Base-by-base conservation (phyloP, 306 rosid genomes). In the Cajanus cajan region DNA sequence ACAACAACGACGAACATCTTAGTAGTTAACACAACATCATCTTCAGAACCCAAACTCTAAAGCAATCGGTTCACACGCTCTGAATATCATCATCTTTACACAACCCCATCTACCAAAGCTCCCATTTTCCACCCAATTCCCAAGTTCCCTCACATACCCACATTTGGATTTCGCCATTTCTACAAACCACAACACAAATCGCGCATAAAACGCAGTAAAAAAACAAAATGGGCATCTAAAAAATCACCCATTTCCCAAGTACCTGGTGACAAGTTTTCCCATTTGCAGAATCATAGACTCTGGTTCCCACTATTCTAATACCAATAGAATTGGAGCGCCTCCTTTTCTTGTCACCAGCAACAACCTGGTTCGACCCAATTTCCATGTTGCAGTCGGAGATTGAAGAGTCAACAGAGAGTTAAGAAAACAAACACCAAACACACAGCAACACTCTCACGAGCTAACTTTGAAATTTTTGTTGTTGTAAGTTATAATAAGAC, bases 191-290 rank as follows among this genome's bases (percentile, higher is more conserved):
- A 24, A 28, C 2, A 31, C 54, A 5, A 43, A 82, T 7, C 43
- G 67, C 31, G 1, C 24, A 39, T n/a, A 62, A 25, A 44, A 63
- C 41, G 66, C 41, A 15, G 4, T 47, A 16, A 62, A 68, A 47
- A 16, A 2, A 18, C 4, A 10, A 22, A 71, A 28, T 0, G 21
- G 51, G 21, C 19, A 51, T 36, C 2, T 1, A 10, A 6, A 31
- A 51, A 11, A 8, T 1, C 31, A 28, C 31, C 3, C 31, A 28
- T 28, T 28, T 28, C 3, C 31, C 31, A 28, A 15, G 5, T 25
- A 82, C 97, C 90, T 92, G 98, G 55, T 92, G 98, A 47, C 97
- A 92, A 44, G 88, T 73, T 66, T 67, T 86, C 0, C 91, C 96
- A 25, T 85, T 82, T 19, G 70, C 71, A 48, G 93, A 72, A 65